phyloP scores from a whole-genome alignment of 2,329 filamentous ascomycete genomes.

The Neospermospora avenae region DNA sequence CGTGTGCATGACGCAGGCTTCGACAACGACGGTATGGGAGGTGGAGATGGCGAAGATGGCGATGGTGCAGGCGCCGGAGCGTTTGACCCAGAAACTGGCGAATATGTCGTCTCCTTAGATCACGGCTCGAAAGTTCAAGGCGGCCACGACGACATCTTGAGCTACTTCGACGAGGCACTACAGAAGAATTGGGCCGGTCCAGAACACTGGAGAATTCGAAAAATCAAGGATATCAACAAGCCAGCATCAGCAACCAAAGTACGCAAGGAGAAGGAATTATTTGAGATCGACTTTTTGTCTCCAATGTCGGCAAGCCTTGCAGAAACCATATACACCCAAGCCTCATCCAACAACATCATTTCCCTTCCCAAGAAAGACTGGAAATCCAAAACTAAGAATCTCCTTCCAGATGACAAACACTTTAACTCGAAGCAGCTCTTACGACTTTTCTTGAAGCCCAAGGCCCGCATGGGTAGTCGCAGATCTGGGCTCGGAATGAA shows the following conservation, averaged over 20 bases:
- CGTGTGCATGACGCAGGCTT: slow-evolving; percentile 67
- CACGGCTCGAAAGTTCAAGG: slow-evolving; percentile 61
- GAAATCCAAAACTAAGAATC: slow-evolving; percentile 88
- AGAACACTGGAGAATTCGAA: slow-evolving; percentile 97
- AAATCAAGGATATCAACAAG: slow-evolving; percentile 78
- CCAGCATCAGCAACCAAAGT: slow-evolving; percentile 57
- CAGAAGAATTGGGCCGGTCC: slow-evolving; percentile 97
- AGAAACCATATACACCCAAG: slow-evolving; percentile 77
- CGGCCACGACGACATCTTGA: slow-evolving; percentile 89
- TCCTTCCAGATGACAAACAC: slow-evolving; percentile 95
- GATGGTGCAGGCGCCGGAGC: slow-evolving; percentile 49
- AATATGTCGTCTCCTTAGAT: slow-evolving; percentile 77
- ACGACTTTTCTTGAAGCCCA: slow-evolving; percentile 90
- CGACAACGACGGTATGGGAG: slow-evolving; percentile 50
- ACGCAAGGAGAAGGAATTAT: slow-evolving; percentile 93
- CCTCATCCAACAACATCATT: slow-evolving; percentile 76
- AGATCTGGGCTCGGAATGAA: slow-evolving; percentile 50
- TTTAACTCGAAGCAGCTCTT: slow-evolving; percentile 93
- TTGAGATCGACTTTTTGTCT: slow-evolving; percentile 85
- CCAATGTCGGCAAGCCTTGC: slow-evolving; percentile 68
- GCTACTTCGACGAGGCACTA: slow-evolving; percentile 94
- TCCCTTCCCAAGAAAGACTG: slow-evolving; percentile 90
- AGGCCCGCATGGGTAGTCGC: slow-evolving; percentile 73
- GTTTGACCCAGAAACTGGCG: slow-evolving; percentile 64
- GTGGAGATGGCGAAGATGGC: slow-evolving; percentile 47